A percentile compares a stretch with the other conserved stretches of the same genome.
Evolutionary conservation across 164 flowering plant species (phyloP).

Genomic region (Saururus chinensis): DNA sequence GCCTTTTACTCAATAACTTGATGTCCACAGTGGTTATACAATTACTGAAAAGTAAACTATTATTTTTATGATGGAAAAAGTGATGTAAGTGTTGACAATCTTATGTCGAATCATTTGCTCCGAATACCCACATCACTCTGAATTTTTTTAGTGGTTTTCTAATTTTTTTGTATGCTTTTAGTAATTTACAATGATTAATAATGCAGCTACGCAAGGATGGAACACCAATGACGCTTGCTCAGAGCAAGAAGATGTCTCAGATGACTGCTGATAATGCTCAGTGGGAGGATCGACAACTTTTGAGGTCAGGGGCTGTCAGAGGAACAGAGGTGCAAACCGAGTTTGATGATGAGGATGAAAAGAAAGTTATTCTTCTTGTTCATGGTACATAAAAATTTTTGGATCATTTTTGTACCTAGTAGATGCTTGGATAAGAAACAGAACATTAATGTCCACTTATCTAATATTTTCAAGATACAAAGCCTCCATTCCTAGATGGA

Average conservation of each 20-base stretch:
- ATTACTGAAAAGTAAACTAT: too few species aligned
- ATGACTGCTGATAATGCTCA: conserved; percentile 88
- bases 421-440: not conserved
- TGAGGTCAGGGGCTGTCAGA: conserved; percentile 97
- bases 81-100: too few species aligned
- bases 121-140: too few species aligned
- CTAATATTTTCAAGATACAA: conserved; percentile 52
- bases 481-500: conserved; percentile 96
- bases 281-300: conserved; percentile 93
- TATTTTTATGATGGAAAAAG: too few species aligned
- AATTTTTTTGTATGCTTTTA: too few species aligned
- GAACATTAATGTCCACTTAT: not conserved
- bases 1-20: too few species aligned
- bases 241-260: conserved; percentile 87
- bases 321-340: conserved; percentile 95
- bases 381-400: conserved; percentile 46
- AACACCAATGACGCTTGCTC: conserved; percentile 79
- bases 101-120: too few species aligned
- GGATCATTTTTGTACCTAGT: too few species aligned
- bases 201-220: conserved; percentile 82
- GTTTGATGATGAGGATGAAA: conserved; percentile 94
- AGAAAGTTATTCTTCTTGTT: conserved; percentile 87
- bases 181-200: not conserved
- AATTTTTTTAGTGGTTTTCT: too few species aligned
- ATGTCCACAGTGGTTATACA: too few species aligned